Evolutionary conservation across 148 eudicot species (phyloP).

Genomic region (Persicaria tinctoria): DNA sequence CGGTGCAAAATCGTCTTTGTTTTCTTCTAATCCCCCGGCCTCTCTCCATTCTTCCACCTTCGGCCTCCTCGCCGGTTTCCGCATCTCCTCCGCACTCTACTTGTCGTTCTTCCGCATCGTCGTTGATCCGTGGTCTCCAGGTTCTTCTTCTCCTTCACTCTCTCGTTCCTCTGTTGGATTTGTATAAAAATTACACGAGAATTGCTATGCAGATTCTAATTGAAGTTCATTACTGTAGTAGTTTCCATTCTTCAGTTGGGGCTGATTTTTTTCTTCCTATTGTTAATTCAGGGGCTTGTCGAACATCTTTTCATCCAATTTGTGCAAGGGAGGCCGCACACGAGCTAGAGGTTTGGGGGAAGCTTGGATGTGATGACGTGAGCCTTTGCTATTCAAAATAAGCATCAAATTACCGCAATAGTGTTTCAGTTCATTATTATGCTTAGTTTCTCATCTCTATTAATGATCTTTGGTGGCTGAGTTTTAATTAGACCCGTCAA

Average conservation of each 20-base stretch:
- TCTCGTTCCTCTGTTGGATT: too few relatives aligned
- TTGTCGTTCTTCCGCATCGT: too few relatives aligned
- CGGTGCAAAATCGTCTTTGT: too few relatives aligned
- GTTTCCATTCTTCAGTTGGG: neutral
- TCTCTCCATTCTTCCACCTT: too few relatives aligned
- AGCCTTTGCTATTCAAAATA: conserved; percentile 20
- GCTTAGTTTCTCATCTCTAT: neutral
- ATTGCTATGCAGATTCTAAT: neutral
- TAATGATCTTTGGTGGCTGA: neutral
- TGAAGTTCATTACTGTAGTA: neutral
- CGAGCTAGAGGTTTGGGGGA: conserved; percentile 95
- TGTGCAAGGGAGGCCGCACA: conserved; percentile 95
- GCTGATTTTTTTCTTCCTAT: neutral
- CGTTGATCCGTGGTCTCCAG: too few relatives aligned
- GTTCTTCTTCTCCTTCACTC: too few relatives aligned
- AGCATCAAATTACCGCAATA: neutral
- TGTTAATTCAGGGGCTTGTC: conserved; percentile 70
- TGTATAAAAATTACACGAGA: too few relatives aligned
- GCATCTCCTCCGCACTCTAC: too few relatives aligned
- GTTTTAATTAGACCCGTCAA: too few relatives aligned
- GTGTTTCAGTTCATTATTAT: neutral
- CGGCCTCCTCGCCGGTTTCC: too few relatives aligned
- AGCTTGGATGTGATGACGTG: conserved; percentile 91
- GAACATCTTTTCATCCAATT: conserved; percentile 89
- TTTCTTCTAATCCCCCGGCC: too few relatives aligned